phyloP scores from a whole-genome alignment of 306 rosid genomes.

The Betula pendula region DNA sequence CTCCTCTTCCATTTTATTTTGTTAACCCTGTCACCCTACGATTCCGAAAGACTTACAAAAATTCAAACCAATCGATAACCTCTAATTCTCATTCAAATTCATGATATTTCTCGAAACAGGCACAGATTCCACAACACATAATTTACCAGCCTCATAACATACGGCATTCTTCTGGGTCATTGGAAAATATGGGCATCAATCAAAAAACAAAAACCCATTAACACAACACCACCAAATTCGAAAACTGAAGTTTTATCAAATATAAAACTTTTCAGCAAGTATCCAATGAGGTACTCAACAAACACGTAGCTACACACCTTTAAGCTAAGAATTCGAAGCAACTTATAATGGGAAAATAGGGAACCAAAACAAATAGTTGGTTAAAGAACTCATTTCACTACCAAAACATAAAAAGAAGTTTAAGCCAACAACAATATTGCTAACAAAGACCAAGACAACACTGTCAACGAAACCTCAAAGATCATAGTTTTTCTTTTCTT shows the following conservation, averaged over 20 bases:
- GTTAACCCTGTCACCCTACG: background rate
- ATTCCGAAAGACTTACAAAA: background rate
- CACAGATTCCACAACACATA: background rate
- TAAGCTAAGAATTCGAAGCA: background rate
- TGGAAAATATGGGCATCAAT: background rate
- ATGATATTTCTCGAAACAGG: background rate
- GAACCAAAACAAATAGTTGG: background rate
- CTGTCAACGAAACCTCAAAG: background rate
- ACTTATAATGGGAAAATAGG: background rate
- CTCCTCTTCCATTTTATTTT: conserved; percentile 15
- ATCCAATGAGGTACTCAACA: background rate
- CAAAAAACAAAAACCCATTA: background rate
- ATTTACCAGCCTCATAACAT: background rate
- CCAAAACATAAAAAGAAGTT: background rate
- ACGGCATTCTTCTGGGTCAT: background rate
- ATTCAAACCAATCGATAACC: conserved; percentile 11
- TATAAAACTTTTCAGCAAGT: background rate
- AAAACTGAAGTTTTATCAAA: background rate
- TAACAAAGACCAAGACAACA: background rate
- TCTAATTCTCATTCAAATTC: background rate
- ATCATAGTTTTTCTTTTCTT: background rate
- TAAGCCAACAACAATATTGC: background rate
- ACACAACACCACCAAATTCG: background rate
- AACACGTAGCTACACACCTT: background rate
- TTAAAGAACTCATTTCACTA: background rate